phyloP scores from a whole-genome alignment of 371 early-diverging fungal genomes.

The Mucor mucedo region DNA sequence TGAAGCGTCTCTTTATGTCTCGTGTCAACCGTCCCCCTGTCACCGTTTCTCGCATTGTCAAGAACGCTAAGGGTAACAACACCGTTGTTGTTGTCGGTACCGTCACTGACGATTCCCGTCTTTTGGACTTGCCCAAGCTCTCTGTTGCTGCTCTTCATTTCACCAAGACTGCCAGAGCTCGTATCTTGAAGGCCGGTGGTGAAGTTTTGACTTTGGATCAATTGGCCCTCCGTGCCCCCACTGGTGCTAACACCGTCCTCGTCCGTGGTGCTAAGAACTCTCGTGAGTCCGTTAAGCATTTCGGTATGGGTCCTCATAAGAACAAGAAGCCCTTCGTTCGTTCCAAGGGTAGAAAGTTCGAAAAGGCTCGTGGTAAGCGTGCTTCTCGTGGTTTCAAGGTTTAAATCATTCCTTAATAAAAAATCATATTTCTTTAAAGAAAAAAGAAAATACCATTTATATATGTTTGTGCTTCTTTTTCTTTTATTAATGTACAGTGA shows the following conservation, averaged over 20 bases:
- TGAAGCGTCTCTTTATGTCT: conserved; percentile 98
- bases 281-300: conserved; percentile 96
- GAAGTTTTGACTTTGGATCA: conserved; percentile 98
- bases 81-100: conserved; percentile 94
- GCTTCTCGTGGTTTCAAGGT: conserved; percentile 90
- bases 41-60: conserved; percentile 87
- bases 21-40: conserved; percentile 96
- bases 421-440: not conserved
- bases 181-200: conserved; percentile 98
- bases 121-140: conserved; percentile 94
- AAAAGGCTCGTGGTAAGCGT: conserved; percentile 97
- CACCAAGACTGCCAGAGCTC: conserved; percentile 92
- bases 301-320: conserved; percentile 72
- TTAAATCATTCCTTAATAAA: conserved; percentile 42
- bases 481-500: not conserved
- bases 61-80: conserved; percentile 77
- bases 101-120: conserved; percentile 95
- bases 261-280: conserved; percentile 88
- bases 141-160: conserved; percentile 94
- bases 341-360: conserved; percentile 98
- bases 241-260: conserved; percentile 94
- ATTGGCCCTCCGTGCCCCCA: conserved; percentile 96
- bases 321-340: conserved; percentile 87
- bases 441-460: not conserved
- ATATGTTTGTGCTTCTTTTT: not conserved